Evolutionary conservation across 345 rosid species (phyloP).

Genomic region (Lagerstroemia speciosa): DNA sequence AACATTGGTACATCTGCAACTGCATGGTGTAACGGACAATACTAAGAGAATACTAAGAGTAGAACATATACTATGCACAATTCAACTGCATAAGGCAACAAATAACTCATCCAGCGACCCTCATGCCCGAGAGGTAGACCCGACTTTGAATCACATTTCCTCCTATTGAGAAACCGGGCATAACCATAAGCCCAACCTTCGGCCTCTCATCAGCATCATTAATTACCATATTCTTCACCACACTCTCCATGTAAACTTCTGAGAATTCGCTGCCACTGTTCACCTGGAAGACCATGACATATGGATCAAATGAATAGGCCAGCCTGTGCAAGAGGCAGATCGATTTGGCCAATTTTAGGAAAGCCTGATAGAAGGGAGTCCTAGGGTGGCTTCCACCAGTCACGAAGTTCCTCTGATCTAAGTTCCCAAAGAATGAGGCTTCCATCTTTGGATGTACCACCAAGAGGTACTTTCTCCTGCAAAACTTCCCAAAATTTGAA

Average conservation of each 20-base stretch:
- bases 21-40: neutral
- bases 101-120: conserved; percentile 11
- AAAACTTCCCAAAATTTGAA: conserved; percentile 19
- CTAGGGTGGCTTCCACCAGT: conserved; percentile 17
- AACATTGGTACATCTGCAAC: neutral
- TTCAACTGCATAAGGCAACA: neutral
- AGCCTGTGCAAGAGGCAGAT: conserved; percentile 20
- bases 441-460: conserved; percentile 24
- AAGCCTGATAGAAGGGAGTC: conserved; percentile 20
- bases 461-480: conserved; percentile 15
- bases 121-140: conserved; percentile 20
- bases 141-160: conserved; percentile 12
- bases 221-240: conserved; percentile 10
- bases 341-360: conserved; percentile 15
- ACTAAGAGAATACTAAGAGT: neutral
- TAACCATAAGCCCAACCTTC: conserved; percentile 18
- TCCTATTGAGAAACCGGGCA: conserved; percentile 14
- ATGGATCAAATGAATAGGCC: conserved; percentile 16
- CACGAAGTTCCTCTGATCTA: conserved; percentile 17
- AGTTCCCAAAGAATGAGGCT: conserved; percentile 21
- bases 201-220: conserved; percentile 10
- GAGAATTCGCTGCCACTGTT: conserved; percentile 16
- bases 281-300: conserved; percentile 15
- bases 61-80: neutral
- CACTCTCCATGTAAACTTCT: conserved; percentile 15